Evolutionary conservation across 495 filamentous ascomycete genomes (phyloP).

Genomic region (Lasiosphaeria hispida): DNA sequence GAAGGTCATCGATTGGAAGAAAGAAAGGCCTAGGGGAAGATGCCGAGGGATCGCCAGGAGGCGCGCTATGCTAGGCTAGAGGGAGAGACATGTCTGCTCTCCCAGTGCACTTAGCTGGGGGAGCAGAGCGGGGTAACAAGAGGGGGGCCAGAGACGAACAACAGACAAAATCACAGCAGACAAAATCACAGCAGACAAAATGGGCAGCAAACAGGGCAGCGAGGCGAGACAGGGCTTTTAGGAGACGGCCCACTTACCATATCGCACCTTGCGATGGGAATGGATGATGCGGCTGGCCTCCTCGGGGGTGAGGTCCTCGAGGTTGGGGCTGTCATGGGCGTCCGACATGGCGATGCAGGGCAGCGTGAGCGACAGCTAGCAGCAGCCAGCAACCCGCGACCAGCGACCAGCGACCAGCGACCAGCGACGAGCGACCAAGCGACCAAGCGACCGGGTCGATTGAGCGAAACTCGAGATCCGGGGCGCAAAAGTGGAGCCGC

Average conservation of each 20-base stretch:
- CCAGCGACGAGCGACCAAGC: too few species aligned
- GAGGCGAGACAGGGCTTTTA: background rate
- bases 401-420: too few species aligned
- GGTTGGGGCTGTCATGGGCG: conserved; percentile 33
- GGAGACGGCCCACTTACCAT: conserved; percentile 43
- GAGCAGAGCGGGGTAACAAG: background rate
- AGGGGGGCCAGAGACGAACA: background rate
- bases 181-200: too few species aligned
- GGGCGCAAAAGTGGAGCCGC: too few species aligned
- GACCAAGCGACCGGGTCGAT: too few species aligned
- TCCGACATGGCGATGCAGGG: conserved; percentile 33
- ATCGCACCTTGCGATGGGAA: conserved; percentile 57
- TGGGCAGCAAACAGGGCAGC: background rate
- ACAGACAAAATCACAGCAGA: too few species aligned
- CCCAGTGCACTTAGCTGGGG: too few species aligned
- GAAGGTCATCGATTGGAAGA: background rate
- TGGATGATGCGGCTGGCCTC: conserved; percentile 60
- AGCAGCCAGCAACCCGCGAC: too few species aligned
- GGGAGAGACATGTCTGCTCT: background rate
- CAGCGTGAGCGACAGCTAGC: too few species aligned
- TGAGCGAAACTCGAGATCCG: too few species aligned
- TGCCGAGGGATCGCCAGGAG: conserved; percentile 14
- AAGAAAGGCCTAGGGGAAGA: background rate
- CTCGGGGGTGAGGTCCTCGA: conserved; percentile 53
- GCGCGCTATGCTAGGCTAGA: background rate